A percentile compares a stretch with the other conserved stretches of the same genome.
These are phyloP conservation scores for Colletotrichum endophyticum DNA, from an alignment of 2,329 filamentous ascomycete genomes.

Conservation along the genomic window DNA sequence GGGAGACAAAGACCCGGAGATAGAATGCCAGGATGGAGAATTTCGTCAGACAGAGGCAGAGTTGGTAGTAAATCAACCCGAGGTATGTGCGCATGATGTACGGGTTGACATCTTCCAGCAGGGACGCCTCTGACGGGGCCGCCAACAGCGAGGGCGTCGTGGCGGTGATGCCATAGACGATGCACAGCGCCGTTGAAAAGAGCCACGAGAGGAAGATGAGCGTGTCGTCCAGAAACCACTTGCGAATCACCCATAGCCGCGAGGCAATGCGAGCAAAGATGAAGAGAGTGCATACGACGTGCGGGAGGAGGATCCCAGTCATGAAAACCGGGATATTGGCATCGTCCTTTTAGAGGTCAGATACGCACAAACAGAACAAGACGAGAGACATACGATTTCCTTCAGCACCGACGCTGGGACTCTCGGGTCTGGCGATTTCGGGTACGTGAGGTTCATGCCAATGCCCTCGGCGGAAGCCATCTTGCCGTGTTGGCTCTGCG, in stretches of 20 bases:
- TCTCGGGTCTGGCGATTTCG: neutral
- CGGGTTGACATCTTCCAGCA: slow-evolving; percentile 19
- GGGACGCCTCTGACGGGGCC: neutral
- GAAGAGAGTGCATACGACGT: slow-evolving; percentile 35
- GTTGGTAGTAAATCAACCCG: slow-evolving; percentile 41
- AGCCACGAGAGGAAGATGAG: slow-evolving; percentile 34
- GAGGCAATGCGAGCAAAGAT: slow-evolving; percentile 31
- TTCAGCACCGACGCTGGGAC: neutral
- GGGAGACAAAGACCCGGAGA: slow-evolving; percentile 39
- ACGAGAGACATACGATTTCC: neutral
- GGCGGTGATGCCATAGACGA: slow-evolving; percentile 34
- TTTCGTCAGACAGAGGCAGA: slow-evolving; percentile 42
- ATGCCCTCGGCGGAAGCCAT: neutral
- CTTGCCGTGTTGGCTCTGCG: neutral
- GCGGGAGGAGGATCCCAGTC: slow-evolving; percentile 35
- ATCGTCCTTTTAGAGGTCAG: neutral
- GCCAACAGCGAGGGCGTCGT: slow-evolving; percentile 24
- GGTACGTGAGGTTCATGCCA: neutral
- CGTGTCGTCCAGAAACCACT: slow-evolving; percentile 38
- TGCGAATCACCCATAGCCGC: slow-evolving; percentile 30
- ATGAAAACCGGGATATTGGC: slow-evolving; percentile 29
- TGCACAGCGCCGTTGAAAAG: slow-evolving; percentile 34
- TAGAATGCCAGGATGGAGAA: slow-evolving; percentile 43
- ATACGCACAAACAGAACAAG: neutral
- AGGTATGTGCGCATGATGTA: slow-evolving; percentile 36